phyloP scores from a whole-genome alignment of 148 eudicot genomes.

The Suaeda aralocaspica region DNA sequence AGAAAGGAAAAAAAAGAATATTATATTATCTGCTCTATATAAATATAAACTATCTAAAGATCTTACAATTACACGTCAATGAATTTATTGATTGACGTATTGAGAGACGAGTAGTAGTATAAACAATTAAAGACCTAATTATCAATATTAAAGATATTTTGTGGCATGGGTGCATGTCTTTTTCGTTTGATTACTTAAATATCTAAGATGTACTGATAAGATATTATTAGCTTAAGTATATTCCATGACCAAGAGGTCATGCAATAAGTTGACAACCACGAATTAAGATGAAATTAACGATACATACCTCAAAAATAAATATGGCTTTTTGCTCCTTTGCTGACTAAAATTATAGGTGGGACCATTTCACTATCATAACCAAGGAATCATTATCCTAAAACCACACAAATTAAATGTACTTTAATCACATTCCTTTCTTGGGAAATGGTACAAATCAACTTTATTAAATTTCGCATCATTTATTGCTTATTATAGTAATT shows the following conservation, averaged over 20 bases:
- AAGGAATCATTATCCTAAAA: slow-evolving; percentile 62
- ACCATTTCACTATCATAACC: slow-evolving; percentile 38
- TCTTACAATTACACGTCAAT: too few relatives aligned
- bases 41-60: too few relatives aligned
- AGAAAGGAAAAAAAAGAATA: too few relatives aligned
- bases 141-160: slow-evolving; percentile 12
- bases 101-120: too few relatives aligned
- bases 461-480: slow-evolving; percentile 34
- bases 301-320: slow-evolving; percentile 16
- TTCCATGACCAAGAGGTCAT: slow-evolving; percentile 28
- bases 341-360: slow-evolving; percentile 27
- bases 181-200: slow-evolving; percentile 14
- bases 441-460: slow-evolving; percentile 49
- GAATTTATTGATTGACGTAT: too few relatives aligned
- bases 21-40: too few relatives aligned
- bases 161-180: slow-evolving; percentile 24
- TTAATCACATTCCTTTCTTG: slow-evolving; percentile 39
- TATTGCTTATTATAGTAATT: slow-evolving; percentile 23
- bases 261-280: slow-evolving; percentile 19
- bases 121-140: too few relatives aligned
- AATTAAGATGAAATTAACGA: background rate
- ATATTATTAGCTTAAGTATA: slow-evolving; percentile 26
- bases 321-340: slow-evolving; percentile 24
- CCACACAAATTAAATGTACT: slow-evolving; percentile 33
- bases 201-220: slow-evolving; percentile 14